phyloP scores from a whole-genome alignment of 2,329 filamentous ascomycete species.

The Curvularia hawaiiensis region DNA sequence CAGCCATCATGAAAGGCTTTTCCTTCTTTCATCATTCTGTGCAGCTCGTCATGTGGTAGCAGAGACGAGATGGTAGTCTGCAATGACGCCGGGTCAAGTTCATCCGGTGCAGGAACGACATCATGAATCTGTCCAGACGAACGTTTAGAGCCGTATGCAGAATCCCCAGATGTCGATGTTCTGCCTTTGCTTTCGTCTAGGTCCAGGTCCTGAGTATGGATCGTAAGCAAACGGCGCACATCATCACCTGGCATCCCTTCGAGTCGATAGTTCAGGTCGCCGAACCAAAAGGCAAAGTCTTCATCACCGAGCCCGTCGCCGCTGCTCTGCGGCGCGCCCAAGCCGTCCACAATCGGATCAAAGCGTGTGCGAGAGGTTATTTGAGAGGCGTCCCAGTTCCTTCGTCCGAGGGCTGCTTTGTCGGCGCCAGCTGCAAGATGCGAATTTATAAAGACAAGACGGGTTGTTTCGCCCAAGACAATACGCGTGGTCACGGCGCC shows the following conservation, averaged over 20 bases:
- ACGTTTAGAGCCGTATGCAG: slow-evolving; percentile 23
- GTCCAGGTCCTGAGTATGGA: slow-evolving; percentile 78
- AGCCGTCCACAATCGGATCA: slow-evolving; percentile 69
- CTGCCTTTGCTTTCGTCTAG: slow-evolving; percentile 13
- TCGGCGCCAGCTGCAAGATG: slow-evolving; percentile 90
- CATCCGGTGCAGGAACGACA: slow-evolving; percentile 45
- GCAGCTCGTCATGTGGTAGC: slow-evolving; percentile 87
- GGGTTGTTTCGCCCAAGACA: slow-evolving; percentile 86
- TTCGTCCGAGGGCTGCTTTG: slow-evolving; percentile 74
- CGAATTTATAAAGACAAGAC: slow-evolving; percentile 86
- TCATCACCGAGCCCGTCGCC: slow-evolving; percentile 83
- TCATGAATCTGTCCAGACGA: slow-evolving; percentile 25
- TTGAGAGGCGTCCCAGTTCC: slow-evolving; percentile 88
- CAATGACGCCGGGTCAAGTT: slow-evolving; percentile 81
- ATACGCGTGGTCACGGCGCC: slow-evolving; percentile 83
- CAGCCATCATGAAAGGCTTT: slow-evolving; percentile 91
- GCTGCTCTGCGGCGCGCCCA: slow-evolving; percentile 61
- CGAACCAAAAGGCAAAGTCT: slow-evolving; percentile 95
- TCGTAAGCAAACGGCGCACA: slow-evolving; percentile 79
- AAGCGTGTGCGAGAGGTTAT: slow-evolving; percentile 79
- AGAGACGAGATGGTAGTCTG: slow-evolving; percentile 88
- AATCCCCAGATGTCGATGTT: slow-evolving; percentile 28
- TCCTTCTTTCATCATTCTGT: slow-evolving; percentile 71
- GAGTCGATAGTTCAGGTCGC: slow-evolving; percentile 92
- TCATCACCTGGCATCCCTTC: slow-evolving; percentile 89